These are phyloP conservation scores for Sergeia podlipaevii DNA, from an alignment of 208 protist species.

Conservation along the genomic window DNA sequence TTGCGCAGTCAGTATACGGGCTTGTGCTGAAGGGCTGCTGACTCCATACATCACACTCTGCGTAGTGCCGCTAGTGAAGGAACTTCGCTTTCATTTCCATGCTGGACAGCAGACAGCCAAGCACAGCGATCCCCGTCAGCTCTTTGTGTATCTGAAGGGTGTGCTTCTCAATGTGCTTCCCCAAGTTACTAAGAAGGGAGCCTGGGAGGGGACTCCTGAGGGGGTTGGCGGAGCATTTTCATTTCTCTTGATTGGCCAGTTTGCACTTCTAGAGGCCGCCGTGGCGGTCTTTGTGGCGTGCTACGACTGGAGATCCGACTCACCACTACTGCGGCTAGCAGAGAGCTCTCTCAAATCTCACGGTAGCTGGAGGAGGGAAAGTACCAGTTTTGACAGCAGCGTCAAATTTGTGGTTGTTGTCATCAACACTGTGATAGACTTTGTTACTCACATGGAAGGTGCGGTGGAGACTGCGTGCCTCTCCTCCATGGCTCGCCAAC, in stretches of 20 bases:
- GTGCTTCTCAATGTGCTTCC: no score
- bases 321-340: slow-evolving; percentile 13
- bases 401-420: not conserved
- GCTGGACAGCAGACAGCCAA: slow-evolving; percentile 33
- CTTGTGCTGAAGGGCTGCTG: slow-evolving; percentile 13
- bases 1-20: not conserved
- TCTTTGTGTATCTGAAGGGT: slow-evolving; percentile 62
- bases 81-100: slow-evolving; percentile 70
- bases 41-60: slow-evolving; percentile 23
- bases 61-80: slow-evolving; percentile 42
- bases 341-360: slow-evolving; percentile 13
- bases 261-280: slow-evolving; percentile 16
- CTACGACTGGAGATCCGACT: slow-evolving; percentile 42
- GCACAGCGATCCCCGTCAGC: slow-evolving; percentile 58
- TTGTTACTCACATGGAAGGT: slow-evolving; percentile 13
- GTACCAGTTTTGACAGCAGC: not conserved
- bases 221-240: not conserved
- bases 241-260: slow-evolving; percentile 2
- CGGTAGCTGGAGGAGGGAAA: slow-evolving; percentile 12
- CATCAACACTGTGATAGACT: slow-evolving; percentile 43
- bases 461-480: slow-evolving; percentile 4
- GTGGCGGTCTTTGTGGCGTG: slow-evolving; percentile 33
- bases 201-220: no score
- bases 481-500: slow-evolving; percentile 12
- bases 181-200: no score